Conservation (phyloP, 768 basidiomycete genomes). For the Nidularia pulvinata region DNA sequence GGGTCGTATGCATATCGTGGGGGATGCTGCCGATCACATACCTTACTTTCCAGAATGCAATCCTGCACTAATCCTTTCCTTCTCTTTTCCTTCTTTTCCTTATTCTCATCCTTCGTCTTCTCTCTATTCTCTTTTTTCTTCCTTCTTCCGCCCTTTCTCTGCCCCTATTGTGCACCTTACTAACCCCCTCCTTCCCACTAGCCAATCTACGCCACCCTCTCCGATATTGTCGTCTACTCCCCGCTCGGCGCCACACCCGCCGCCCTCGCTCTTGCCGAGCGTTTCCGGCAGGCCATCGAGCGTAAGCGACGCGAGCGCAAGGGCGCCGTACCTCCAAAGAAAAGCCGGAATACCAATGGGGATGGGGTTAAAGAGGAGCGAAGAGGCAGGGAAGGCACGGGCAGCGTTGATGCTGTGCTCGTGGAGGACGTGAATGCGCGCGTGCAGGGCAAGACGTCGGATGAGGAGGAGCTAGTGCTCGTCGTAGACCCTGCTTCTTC, state of each 20-base stretch:
- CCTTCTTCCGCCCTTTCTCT: background rate
- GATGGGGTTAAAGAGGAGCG: no score
- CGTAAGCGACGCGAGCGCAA: slow-evolving; percentile 54
- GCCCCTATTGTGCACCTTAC: slow-evolving; percentile 1
- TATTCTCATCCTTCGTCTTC: background rate
- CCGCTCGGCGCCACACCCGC: slow-evolving; percentile 59
- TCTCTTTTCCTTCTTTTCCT: slow-evolving; percentile 1
- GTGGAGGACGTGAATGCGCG: background rate
- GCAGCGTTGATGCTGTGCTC: no score
- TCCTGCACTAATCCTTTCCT: background rate
- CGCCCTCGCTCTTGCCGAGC: slow-evolving; percentile 61
- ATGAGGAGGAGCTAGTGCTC: background rate
- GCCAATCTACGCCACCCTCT: slow-evolving; percentile 88
- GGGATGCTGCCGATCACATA: background rate
- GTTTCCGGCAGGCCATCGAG: slow-evolving; percentile 64
- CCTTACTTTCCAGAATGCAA: background rate
- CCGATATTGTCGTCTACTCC: slow-evolving; percentile 88
- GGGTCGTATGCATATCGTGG: background rate
- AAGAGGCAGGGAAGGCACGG: no score
- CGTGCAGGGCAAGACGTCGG: slow-evolving; percentile 4
- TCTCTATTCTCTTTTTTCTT: slow-evolving; percentile 4
- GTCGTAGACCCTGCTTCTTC: background rate
- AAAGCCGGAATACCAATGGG: no score
- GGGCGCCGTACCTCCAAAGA: background rate
- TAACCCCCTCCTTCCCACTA: slow-evolving; percentile 18